phyloP scores from a whole-genome alignment of 768 basidiomycete species.

The Mycena kentingensis region DNA sequence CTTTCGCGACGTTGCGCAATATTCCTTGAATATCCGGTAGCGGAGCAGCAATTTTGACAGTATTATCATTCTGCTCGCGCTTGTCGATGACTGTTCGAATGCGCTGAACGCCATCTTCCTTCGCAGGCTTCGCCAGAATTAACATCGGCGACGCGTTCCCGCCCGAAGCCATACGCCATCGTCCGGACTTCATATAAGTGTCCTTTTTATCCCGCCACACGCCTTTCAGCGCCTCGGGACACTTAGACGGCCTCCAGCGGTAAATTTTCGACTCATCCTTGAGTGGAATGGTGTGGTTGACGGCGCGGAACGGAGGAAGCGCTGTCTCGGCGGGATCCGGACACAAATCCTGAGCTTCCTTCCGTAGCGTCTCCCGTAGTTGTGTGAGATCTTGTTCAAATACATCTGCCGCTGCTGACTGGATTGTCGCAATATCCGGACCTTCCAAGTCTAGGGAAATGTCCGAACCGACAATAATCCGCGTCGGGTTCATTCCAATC shows the following conservation, averaged over 20 bases:
- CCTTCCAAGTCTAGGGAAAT: background rate
- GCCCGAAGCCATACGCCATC: constrained; percentile 27
- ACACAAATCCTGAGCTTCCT: constrained; percentile 20
- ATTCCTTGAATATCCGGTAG: constrained; percentile 24
- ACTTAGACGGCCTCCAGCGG: constrained; percentile 31
- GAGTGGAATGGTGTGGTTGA: constrained; percentile 38
- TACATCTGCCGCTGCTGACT: constrained; percentile 3
- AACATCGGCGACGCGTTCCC: constrained; percentile 36
- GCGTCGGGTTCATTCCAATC: constrained; percentile 21
- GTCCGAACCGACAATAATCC: constrained; percentile 14
- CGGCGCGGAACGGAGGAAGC: constrained; percentile 26
- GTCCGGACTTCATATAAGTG: constrained; percentile 30
- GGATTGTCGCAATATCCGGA: background rate
- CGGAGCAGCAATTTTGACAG: constrained; percentile 20
- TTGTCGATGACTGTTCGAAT: constrained; percentile 32
- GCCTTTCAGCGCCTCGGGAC: constrained; percentile 30
- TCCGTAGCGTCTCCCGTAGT: constrained; percentile 8
- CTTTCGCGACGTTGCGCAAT: constrained; percentile 25
- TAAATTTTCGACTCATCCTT: constrained; percentile 32
- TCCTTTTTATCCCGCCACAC: constrained; percentile 33
- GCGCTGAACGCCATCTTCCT: background rate
- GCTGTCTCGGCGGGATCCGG: constrained; percentile 16
- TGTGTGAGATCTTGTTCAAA: background rate
- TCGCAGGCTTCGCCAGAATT: constrained; percentile 27
- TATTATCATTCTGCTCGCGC: constrained; percentile 34